A percentile compares a stretch with the other conserved stretches of the same genome.
Evolutionary conservation across 306 rosid genomes (phyloP).

Genomic region (Cicer yamashitae): DNA sequence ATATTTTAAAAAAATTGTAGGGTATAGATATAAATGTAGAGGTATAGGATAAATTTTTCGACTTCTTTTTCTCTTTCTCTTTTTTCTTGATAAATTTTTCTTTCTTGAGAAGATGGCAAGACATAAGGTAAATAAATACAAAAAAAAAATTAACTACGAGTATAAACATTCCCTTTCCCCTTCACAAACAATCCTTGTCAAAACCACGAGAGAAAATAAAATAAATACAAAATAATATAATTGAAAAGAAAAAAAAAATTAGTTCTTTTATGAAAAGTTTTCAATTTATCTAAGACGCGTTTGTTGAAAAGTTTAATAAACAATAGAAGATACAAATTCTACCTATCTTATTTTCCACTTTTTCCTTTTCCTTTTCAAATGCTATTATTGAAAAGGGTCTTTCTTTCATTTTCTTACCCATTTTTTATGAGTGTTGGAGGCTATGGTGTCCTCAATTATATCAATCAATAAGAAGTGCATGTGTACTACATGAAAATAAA

Average conservation of each 20-base stretch:
- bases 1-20: no score
- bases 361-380: constrained; percentile 46
- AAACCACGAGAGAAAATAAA: neutral
- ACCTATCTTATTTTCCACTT: neutral
- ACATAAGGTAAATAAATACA: no score
- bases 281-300: neutral
- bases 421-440: constrained; percentile 35
- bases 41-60: no score
- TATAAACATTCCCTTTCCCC: neutral
- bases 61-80: no score
- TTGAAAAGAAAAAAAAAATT: neutral
- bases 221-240: neutral
- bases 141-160: no score
- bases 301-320: constrained; percentile 1
- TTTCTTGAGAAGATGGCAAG: no score
- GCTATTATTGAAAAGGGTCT: constrained; percentile 36
- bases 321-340: constrained; percentile 30
- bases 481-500: constrained; percentile 17
- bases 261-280: constrained; percentile 10
- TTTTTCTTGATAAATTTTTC: no score
- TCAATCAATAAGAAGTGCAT: constrained; percentile 39
- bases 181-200: neutral
- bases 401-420: constrained; percentile 26
- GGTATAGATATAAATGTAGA: no score
- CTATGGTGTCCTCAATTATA: constrained; percentile 50